Evolutionary conservation across 257 asterid species (phyloP).

Genomic region (Fraxinus cuspidata): DNA sequence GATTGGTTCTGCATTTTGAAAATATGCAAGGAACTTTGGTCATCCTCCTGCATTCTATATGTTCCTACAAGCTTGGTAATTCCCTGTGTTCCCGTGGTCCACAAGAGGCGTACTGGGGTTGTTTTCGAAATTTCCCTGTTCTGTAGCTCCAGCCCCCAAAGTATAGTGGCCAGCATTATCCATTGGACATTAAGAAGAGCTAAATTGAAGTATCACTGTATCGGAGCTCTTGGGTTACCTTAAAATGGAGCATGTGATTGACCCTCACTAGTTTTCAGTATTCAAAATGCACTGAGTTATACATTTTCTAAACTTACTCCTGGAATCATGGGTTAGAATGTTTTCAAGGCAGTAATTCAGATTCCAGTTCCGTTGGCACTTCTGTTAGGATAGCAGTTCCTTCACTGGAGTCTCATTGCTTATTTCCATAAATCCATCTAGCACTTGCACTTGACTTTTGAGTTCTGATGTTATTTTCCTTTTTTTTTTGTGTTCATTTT

Average conservation of each 20-base stretch:
- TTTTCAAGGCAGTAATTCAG: neutral
- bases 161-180: neutral
- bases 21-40: neutral
- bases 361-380: neutral
- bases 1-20: neutral
- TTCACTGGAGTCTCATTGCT: neutral
- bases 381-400: neutral
- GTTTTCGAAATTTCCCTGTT: neutral
- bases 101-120: too few relatives aligned
- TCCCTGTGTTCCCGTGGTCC: neutral
- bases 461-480: neutral
- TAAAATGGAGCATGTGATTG: neutral
- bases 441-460: neutral
- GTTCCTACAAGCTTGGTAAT: neutral
- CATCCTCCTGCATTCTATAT: neutral
- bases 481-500: neutral
- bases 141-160: neutral
- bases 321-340: neutral
- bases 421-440: neutral
- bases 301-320: neutral
- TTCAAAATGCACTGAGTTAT: neutral
- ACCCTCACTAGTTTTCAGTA: neutral
- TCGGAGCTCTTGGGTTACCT: neutral
- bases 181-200: neutral
- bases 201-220: neutral